Evolutionary conservation across 2,329 filamentous ascomycete genomes (phyloP).

Genomic region (Teratosphaeria gauchensis): DNA sequence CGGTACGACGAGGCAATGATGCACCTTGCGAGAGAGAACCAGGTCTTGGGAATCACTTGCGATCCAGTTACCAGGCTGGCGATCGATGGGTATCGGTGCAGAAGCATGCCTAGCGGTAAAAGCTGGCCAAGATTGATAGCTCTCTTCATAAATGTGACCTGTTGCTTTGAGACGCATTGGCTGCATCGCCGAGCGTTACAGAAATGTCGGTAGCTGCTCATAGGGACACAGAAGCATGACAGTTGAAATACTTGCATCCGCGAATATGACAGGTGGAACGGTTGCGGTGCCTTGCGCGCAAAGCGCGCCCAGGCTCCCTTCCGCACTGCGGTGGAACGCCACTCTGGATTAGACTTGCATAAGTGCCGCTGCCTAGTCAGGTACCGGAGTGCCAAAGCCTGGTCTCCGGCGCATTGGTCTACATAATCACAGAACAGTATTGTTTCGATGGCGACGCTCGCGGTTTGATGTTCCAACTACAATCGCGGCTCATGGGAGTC

Average conservation of each 20-base stretch:
- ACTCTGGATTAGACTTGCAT: neutral
- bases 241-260: slow-evolving; percentile 1
- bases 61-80: neutral
- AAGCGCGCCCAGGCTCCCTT: neutral
- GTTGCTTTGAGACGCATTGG: neutral
- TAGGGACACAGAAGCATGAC: slow-evolving; percentile 2
- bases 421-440: neutral
- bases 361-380: neutral
- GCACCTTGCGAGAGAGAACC: neutral
- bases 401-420: neutral
- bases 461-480: neutral
- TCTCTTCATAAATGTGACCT: neutral
- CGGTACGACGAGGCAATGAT: slow-evolving; percentile 1
- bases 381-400: neutral
- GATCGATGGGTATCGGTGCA: neutral
- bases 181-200: neutral
- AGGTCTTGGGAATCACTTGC: slow-evolving; percentile 1
- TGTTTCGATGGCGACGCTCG: neutral
- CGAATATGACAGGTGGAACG: slow-evolving; percentile 6
- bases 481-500: neutral
- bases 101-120: neutral
- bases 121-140: neutral
- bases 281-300: neutral
- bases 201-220: neutral
- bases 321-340: neutral